phyloP scores from a whole-genome alignment of 129 eudicot species.

The Arctium lappa region DNA sequence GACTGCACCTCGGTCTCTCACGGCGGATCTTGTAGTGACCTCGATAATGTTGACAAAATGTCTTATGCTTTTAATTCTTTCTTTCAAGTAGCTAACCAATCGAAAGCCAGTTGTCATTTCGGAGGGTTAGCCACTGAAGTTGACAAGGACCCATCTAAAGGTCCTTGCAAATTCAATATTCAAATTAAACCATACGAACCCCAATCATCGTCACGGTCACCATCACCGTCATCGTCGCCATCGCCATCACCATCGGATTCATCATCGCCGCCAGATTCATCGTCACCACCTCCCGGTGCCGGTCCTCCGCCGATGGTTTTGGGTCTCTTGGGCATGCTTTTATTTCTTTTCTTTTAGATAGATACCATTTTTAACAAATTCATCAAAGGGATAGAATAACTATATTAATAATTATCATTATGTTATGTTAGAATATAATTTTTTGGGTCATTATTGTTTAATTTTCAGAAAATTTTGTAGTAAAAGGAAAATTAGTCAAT shows the following conservation, averaged over 20 bases:
- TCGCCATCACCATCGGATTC: neutral
- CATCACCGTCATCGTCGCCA: neutral
- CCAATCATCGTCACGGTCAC: neutral
- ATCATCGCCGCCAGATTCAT: constrained; percentile 13
- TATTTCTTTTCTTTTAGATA: constrained; percentile 11
- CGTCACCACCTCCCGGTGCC: neutral
- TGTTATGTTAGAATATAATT: neutral
- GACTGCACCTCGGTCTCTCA: constrained; percentile 49
- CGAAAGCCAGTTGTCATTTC: constrained; percentile 44
- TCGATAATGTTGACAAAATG: constrained; percentile 14
- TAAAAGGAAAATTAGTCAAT: neutral
- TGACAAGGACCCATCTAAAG: constrained; percentile 27
- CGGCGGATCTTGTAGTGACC: constrained; percentile 32
- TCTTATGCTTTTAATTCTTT: constrained; percentile 61
- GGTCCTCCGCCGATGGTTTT: constrained; percentile 1
- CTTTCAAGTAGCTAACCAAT: constrained; percentile 49
- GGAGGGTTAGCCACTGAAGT: constrained; percentile 46
- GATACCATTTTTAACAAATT: neutral
- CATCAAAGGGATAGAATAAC: constrained; percentile 1
- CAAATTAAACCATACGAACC: constrained; percentile 16
- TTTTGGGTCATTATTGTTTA: neutral
- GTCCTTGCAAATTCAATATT: constrained; percentile 34
- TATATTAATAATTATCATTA: neutral
- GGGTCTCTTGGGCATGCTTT: constrained; percentile 1
- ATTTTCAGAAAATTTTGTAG: neutral